Percentiles rank a stretch among this genome's conserved stretches.
phyloP scores from a whole-genome alignment of 768 basidiomycete species.

The Lyophyllum decastes region DNA sequence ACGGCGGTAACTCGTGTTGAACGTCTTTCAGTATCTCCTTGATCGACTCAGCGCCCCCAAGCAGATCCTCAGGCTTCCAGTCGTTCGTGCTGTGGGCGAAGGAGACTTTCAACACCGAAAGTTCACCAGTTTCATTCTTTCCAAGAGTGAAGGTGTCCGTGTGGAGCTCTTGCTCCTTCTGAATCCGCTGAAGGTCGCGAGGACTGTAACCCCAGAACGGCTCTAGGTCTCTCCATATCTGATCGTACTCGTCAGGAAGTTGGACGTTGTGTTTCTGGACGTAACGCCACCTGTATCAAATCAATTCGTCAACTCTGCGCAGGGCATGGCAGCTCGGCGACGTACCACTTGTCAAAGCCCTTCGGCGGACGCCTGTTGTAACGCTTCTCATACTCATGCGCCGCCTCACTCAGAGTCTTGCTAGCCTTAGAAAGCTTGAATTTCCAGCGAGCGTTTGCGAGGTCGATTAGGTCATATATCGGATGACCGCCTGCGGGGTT shows the following conservation, averaged over 20 bases:
- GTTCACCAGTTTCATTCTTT: conserved; percentile 22
- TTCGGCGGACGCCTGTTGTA: conserved; percentile 81
- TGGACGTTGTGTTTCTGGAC: conserved; percentile 44
- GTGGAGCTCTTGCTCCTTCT: conserved; percentile 27
- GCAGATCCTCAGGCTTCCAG: conserved; percentile 17
- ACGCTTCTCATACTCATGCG: conserved; percentile 71
- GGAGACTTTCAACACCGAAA: conserved; percentile 15
- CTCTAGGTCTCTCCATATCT: conserved; percentile 42
- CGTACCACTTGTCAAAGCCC: conserved; percentile 87
- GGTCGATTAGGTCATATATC: conserved; percentile 72
- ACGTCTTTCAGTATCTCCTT: conserved; percentile 31
- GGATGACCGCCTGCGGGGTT: conserved; percentile 58
- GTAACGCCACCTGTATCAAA: conserved; percentile 44
- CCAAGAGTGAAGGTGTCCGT: conserved; percentile 36
- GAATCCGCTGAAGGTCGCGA: conserved; percentile 26
- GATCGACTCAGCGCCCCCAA: conserved; percentile 19
- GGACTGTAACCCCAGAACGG: conserved; percentile 46
- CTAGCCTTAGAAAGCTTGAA: conserved; percentile 68
- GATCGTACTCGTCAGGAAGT: conserved; percentile 57
- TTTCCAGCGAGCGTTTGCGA: conserved; percentile 66
- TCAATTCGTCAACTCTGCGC: background rate
- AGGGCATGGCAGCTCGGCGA: conserved; percentile 19
- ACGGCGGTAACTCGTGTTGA: conserved; percentile 32
- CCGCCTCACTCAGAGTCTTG: conserved; percentile 72
- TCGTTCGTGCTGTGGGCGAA: conserved; percentile 11